Evolutionary conservation across 352 stramenopile species (phyloP).

Genomic region (Phytophthora pisi): DNA sequence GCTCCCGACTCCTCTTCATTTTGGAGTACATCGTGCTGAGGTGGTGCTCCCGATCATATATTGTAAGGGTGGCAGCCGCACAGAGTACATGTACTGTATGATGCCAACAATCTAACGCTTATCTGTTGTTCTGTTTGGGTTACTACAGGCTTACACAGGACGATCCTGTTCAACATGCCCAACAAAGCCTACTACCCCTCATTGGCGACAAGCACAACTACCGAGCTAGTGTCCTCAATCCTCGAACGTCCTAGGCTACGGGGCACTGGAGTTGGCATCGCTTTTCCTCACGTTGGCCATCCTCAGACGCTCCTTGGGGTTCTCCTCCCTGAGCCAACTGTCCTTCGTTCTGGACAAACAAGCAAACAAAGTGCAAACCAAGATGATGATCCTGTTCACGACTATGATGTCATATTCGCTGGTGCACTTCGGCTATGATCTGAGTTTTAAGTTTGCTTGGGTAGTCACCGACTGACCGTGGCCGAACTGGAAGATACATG

Average conservation of each 20-base stretch:
- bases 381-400: not conserved
- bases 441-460: not conserved
- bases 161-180: not conserved
- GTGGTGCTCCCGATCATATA: conserved; percentile 38
- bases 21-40: conserved; percentile 44
- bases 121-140: no score
- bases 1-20: conserved; percentile 30
- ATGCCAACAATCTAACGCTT: not conserved
- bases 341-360: not conserved
- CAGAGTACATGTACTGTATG: not conserved
- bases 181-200: not conserved
- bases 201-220: not conserved
- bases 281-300: not conserved
- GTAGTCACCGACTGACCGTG: not conserved
- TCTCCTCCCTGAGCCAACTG: not conserved
- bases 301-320: not conserved
- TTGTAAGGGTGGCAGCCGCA: conserved; percentile 2
- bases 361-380: not conserved
- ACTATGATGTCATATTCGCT: not conserved
- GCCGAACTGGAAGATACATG: no score
- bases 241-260: not conserved
- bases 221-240: not conserved
- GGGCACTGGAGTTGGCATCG: not conserved
- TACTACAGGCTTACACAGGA: not conserved
- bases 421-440: not conserved